A percentile compares a stretch with the other conserved stretches of the same genome.
Conservation (phyloP, 768 basidiomycete species). For the Trichaptum fuscoviolaceum region DNA sequence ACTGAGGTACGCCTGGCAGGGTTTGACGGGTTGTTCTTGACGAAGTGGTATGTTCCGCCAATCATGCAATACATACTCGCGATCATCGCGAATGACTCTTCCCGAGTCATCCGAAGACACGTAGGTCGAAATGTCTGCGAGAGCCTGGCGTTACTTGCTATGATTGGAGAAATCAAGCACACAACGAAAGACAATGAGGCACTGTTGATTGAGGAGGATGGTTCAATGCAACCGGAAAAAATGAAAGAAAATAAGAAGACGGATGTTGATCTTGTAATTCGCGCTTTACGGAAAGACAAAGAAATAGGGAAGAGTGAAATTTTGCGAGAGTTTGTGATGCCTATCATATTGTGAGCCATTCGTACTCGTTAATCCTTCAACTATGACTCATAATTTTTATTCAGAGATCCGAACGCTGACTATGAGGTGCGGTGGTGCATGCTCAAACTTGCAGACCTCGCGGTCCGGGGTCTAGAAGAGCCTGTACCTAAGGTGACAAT, state of each 20-base stretch:
- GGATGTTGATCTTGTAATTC: constrained; percentile 80
- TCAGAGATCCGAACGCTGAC: constrained; percentile 70
- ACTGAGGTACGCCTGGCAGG: constrained; percentile 88
- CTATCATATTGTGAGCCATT: constrained; percentile 65
- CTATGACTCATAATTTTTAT: background rate
- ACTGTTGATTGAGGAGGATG: constrained; percentile 83
- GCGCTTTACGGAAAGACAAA: constrained; percentile 80
- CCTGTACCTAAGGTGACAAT: constrained; percentile 81
- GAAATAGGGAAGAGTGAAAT: constrained; percentile 78
- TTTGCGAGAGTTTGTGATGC: constrained; percentile 75
- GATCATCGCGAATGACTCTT: constrained; percentile 82
- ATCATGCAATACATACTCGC: constrained; percentile 86
- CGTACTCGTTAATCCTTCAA: background rate
- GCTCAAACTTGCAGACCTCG: constrained; percentile 85
- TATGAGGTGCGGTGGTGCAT: constrained; percentile 89
- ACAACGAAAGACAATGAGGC: constrained; percentile 68
- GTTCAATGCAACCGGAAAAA: constrained; percentile 56
- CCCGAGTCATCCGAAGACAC: constrained; percentile 75
- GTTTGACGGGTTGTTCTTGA: constrained; percentile 89
- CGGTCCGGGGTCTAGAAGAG: constrained; percentile 80
- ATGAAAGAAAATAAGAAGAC: constrained; percentile 65
- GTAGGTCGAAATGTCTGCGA: constrained; percentile 83
- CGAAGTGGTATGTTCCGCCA: constrained; percentile 79
- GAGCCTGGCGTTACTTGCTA: constrained; percentile 78
- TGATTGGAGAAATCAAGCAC: constrained; percentile 87